These are phyloP conservation scores for Metahyphopichia silvanorum DNA, from an alignment of 805 yeast genomes.

Conservation along the genomic window DNA sequence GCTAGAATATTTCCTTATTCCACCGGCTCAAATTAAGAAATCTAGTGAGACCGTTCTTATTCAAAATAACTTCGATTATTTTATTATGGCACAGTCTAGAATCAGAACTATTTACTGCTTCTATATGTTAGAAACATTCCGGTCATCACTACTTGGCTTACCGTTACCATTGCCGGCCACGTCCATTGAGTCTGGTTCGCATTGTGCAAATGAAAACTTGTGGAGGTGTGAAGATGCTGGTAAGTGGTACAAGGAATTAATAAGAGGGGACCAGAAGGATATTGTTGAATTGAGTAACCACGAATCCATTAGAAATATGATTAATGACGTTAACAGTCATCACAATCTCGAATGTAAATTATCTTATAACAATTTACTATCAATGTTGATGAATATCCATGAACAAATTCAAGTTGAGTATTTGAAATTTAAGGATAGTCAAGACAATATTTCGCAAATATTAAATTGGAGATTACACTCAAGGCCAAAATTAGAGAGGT, in stretches of 20 bases:
- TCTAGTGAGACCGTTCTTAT: slow-evolving; percentile 22
- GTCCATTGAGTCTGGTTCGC: slow-evolving; percentile 62
- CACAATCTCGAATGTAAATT: slow-evolving; percentile 30
- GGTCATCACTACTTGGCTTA: slow-evolving; percentile 44
- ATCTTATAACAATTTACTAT: slow-evolving; percentile 49
- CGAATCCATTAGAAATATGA: slow-evolving; percentile 43
- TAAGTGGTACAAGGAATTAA: slow-evolving; percentile 47
- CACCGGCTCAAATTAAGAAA: slow-evolving; percentile 23
- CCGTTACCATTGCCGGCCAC: slow-evolving; percentile 34
- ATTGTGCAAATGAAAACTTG: slow-evolving; percentile 55
- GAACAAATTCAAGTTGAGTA: slow-evolving; percentile 60
- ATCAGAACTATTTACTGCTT: slow-evolving; percentile 52
- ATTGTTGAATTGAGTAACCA: slow-evolving; percentile 58
- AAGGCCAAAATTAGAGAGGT: slow-evolving; percentile 54
- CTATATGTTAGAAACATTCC: slow-evolving; percentile 47
- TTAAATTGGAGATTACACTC: slow-evolving; percentile 64
- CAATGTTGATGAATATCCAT: slow-evolving; percentile 62
- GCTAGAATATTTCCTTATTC: slow-evolving; percentile 41
- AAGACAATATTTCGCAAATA: slow-evolving; percentile 13
- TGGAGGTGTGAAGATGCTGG: slow-evolving; percentile 52
- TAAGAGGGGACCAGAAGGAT: slow-evolving; percentile 18
- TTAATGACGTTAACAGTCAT: slow-evolving; percentile 45
- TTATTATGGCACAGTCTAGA: slow-evolving; percentile 52
- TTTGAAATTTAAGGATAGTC: slow-evolving; percentile 22
- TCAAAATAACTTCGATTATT: slow-evolving; percentile 47